Conservation (phyloP, 257 asterid species). For the Scutellaria minor region DNA sequence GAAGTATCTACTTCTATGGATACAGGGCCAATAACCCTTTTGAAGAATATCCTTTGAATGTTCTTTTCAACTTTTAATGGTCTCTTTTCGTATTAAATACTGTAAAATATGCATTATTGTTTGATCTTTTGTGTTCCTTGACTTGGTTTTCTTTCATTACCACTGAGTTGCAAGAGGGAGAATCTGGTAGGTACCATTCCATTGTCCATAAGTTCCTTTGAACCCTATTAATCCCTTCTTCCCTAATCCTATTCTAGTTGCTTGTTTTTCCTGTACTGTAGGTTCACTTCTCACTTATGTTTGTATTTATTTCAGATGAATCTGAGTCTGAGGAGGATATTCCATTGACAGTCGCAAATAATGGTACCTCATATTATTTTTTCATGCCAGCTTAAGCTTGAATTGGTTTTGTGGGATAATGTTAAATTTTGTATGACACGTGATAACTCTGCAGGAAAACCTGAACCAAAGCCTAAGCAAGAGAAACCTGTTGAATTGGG, state of each 20-base stretch:
- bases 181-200: constrained; percentile 55
- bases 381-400: background rate
- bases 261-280: background rate
- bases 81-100: background rate
- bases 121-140: constrained; percentile 47
- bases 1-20: constrained; percentile 77
- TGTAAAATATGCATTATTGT: background rate
- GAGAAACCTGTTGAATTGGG: constrained; percentile 55
- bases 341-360: constrained; percentile 43
- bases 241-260: background rate
- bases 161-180: constrained; percentile 48
- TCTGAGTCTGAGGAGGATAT: constrained; percentile 65
- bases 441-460: constrained; percentile 43
- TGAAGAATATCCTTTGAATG: constrained; percentile 70
- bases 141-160: constrained; percentile 37
- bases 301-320: constrained; percentile 49
- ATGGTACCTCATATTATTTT: constrained; percentile 47
- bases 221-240: background rate
- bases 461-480: constrained; percentile 44
- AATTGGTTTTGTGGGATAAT: background rate
- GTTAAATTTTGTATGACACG: background rate
- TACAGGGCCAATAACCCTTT: constrained; percentile 60
- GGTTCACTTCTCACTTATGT: background rate
- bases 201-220: background rate
- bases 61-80: background rate